A percentile compares a stretch with the other conserved stretches of the same genome.
Conservation (phyloP, 495 filamentous ascomycete genomes). For the Podospora didyma region DNA sequence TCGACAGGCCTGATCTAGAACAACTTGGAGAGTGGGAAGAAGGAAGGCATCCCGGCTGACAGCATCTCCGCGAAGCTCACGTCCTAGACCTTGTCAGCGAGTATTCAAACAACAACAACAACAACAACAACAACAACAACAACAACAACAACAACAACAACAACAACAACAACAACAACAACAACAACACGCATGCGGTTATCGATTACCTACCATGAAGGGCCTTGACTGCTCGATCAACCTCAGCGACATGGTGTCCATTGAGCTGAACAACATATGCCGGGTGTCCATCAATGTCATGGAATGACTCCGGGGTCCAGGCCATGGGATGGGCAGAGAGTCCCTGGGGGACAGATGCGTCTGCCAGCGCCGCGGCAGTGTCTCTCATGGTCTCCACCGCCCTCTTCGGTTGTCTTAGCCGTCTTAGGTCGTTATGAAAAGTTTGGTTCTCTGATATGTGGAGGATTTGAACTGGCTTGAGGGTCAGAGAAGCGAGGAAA, state of each 20-base stretch:
- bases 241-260: slow-evolving; percentile 6
- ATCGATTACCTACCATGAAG: slow-evolving; percentile 43
- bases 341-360: not conserved
- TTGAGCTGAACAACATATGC: slow-evolving; percentile 10
- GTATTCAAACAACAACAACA: not conserved
- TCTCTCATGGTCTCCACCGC: not conserved
- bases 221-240: slow-evolving; percentile 8
- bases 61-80: slow-evolving; percentile 32
- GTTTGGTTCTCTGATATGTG: no score
- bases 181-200: no score
- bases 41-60: slow-evolving; percentile 34
- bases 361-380: not conserved
- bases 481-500: no score
- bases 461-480: no score
- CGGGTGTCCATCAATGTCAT: not conserved
- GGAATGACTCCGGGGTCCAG: slow-evolving; percentile 12
- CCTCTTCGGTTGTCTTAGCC: not conserved
- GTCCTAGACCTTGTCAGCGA: slow-evolving; percentile 20
- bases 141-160: no score
- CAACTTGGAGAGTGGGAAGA: slow-evolving; percentile 30
- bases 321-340: slow-evolving; percentile 12
- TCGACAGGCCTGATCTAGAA: slow-evolving; percentile 27
- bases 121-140: no score
- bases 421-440: no score
- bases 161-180: no score